Evolutionary conservation across 768 basidiomycete genomes (phyloP).

Genomic region (Lactifluus rugatus): DNA sequence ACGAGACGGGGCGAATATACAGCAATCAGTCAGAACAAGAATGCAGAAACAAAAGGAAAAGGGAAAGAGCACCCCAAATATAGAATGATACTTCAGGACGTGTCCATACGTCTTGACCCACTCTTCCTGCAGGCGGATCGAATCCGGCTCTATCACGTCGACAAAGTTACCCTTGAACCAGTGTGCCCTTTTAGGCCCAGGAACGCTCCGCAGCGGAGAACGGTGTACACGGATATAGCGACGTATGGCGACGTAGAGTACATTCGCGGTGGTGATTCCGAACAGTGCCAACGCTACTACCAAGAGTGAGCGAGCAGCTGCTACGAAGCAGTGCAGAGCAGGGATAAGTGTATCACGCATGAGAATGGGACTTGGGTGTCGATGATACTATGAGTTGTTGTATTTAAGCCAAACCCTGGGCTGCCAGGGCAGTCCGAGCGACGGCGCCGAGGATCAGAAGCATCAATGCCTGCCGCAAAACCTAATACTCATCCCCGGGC

Average conservation of each 20-base stretch:
- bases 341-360: background rate
- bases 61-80: slow-evolving; percentile 6
- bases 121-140: slow-evolving; percentile 10
- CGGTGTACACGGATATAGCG: background rate
- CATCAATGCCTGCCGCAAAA: no score
- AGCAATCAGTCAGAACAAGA: no score
- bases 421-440: no score
- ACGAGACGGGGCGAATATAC: no score
- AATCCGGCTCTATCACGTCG: background rate
- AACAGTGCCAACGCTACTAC: background rate
- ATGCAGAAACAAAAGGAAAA: no score
- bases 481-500: no score
- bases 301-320: background rate
- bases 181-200: slow-evolving; percentile 2
- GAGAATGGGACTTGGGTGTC: no score
- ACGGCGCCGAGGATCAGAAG: no score
- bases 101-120: slow-evolving; percentile 15
- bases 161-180: slow-evolving; percentile 7
- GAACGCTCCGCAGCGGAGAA: background rate
- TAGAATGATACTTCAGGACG: background rate
- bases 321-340: background rate
- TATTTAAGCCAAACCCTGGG: no score
- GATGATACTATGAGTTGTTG: no score
- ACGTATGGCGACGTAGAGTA: background rate
- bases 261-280: background rate